These are phyloP conservation scores for Colletotrichum lentis DNA, from an alignment of 2,329 filamentous ascomycete species.

Conservation along the genomic window DNA sequence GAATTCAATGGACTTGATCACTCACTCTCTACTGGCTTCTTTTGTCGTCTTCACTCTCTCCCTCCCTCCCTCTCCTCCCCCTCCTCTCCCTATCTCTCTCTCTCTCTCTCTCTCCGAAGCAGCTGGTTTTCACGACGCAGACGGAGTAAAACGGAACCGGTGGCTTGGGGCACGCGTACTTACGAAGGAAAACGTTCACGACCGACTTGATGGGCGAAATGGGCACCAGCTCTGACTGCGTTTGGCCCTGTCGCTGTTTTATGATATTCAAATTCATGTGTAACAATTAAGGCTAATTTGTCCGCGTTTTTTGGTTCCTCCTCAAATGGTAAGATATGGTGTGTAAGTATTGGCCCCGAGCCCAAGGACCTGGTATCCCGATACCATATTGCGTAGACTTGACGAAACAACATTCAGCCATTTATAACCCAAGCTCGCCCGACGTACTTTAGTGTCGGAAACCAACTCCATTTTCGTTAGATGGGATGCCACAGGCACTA, in stretches of 20 bases:
- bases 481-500: conserved; percentile 18
- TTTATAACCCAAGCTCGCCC: too few species aligned
- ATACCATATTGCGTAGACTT: too few species aligned
- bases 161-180: conserved; percentile 10
- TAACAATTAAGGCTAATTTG: conserved; percentile 36
- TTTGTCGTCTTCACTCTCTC: neutral
- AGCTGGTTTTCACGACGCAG: neutral
- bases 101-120: neutral
- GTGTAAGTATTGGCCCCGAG: too few species aligned
- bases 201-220: conserved; percentile 7
- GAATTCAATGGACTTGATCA: conserved; percentile 24
- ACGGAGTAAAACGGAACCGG: neutral
- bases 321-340: too few species aligned
- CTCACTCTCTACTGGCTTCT: neutral
- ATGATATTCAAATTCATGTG: conserved; percentile 30
- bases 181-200: conserved; percentile 32
- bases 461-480: too few species aligned
- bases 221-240: neutral
- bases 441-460: neutral
- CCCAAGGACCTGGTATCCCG: too few species aligned
- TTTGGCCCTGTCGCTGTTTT: neutral
- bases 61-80: neutral
- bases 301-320: neutral
- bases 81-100: neutral
- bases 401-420: too few species aligned